These are phyloP conservation scores for Globisporangium heterothallicum DNA, from an alignment of 352 stramenopile species.

Conservation along the genomic window DNA sequence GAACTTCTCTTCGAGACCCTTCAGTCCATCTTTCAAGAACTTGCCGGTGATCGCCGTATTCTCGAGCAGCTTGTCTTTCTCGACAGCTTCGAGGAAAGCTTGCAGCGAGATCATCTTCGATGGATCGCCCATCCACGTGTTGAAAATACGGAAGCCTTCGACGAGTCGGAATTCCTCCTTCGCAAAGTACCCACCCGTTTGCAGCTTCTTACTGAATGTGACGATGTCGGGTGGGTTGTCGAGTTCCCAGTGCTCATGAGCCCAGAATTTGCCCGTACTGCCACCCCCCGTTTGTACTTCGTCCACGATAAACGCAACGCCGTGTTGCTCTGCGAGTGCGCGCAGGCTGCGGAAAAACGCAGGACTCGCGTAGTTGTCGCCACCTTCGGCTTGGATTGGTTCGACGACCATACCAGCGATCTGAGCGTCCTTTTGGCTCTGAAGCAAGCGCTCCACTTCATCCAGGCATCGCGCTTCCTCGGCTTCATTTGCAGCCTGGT, in stretches of 20 bases:
- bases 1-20: slow-evolving; percentile 37
- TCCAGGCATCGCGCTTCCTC: slow-evolving; percentile 69
- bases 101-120: slow-evolving; percentile 82
- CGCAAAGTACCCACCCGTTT: slow-evolving; percentile 78
- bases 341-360: slow-evolving; percentile 63
- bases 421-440: slow-evolving; percentile 22
- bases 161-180: slow-evolving; percentile 66
- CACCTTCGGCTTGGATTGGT: slow-evolving; percentile 77
- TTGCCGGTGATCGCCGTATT: slow-evolving; percentile 70
- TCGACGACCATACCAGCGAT: slow-evolving; percentile 81
- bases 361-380: slow-evolving; percentile 73
- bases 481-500: slow-evolving; percentile 52
- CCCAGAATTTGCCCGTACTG: slow-evolving; percentile 83
- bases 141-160: slow-evolving; percentile 82
- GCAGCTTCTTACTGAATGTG: slow-evolving; percentile 85
- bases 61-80: slow-evolving; percentile 52
- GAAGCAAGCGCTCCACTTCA: slow-evolving; percentile 52
- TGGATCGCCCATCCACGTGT: slow-evolving; percentile 86
- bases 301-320: slow-evolving; percentile 80
- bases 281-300: slow-evolving; percentile 81
- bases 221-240: slow-evolving; percentile 74
- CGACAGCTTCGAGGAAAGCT: slow-evolving; percentile 63
- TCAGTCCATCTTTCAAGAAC: slow-evolving; percentile 54
- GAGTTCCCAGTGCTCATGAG: slow-evolving; percentile 76
- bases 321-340: slow-evolving; percentile 45